These are phyloP conservation scores for Pyropia haitanensis DNA, from an alignment of 23 red algal genomes.

Conservation along the genomic window DNA sequence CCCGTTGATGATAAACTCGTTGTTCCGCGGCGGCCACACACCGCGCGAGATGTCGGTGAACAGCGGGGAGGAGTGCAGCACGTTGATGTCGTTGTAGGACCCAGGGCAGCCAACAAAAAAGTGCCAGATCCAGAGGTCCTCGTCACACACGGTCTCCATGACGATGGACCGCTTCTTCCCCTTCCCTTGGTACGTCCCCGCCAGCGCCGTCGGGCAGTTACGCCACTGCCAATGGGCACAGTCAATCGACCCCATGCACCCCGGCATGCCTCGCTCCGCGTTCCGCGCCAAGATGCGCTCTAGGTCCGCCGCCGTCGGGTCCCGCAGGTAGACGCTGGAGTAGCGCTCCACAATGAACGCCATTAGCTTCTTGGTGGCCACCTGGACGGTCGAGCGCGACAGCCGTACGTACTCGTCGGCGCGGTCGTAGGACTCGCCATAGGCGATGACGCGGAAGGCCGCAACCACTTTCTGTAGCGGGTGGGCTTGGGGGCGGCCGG, in stretches of 20 bases:
- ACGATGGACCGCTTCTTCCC: slow-evolving; percentile 9
- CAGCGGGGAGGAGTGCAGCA: background rate
- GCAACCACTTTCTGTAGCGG: slow-evolving; percentile 6
- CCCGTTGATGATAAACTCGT: background rate
- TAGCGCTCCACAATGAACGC: slow-evolving; percentile 7
- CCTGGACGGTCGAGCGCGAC: background rate
- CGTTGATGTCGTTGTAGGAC: slow-evolving; percentile 15
- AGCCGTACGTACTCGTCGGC: slow-evolving; percentile 12
- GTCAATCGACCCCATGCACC: slow-evolving; percentile 3
- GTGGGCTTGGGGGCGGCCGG: background rate
- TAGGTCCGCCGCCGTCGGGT: slow-evolving; percentile 3
- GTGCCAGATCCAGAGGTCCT: slow-evolving; percentile 27
- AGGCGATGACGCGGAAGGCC: slow-evolving; percentile 4
- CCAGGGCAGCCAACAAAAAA: background rate
- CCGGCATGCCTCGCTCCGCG: slow-evolving; percentile 8
- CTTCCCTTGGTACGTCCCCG: slow-evolving; percentile 20
- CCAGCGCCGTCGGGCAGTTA: slow-evolving; percentile 6
- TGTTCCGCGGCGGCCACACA: background rate
- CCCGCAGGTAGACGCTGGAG: background rate
- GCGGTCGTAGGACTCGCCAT: background rate
- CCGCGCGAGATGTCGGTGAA: background rate
- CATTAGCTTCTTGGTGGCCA: slow-evolving; percentile 1
- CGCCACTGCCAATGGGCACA: slow-evolving; percentile 7
- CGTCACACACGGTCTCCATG: slow-evolving; percentile 1
- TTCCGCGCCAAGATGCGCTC: background rate